phyloP scores from a whole-genome alignment of 129 eudicot genomes.

The Apium graveolens region DNA sequence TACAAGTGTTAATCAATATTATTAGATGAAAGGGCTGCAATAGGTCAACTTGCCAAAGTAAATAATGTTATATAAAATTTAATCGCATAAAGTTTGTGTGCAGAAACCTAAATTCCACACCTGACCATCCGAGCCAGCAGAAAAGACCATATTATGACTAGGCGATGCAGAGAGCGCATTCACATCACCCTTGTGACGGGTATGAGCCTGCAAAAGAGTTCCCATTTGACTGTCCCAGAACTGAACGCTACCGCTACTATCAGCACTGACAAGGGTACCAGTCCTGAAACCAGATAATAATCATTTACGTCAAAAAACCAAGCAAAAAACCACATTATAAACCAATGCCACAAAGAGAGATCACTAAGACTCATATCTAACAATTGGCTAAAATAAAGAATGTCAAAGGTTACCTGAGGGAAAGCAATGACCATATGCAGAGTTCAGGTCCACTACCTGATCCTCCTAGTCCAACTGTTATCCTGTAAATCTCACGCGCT shows the following conservation, averaged over 20 bases:
- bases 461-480: slow-evolving; percentile 90
- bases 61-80: neutral
- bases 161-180: slow-evolving; percentile 75
- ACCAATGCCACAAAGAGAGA: neutral
- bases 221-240: slow-evolving; percentile 87
- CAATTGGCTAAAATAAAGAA: neutral
- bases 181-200: slow-evolving; percentile 81
- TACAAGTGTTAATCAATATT: neutral
- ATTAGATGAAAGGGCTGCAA: neutral
- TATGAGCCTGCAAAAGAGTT: slow-evolving; percentile 74
- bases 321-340: neutral
- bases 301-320: neutral
- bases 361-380: neutral
- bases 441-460: slow-evolving; percentile 61
- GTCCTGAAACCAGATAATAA: slow-evolving; percentile 37
- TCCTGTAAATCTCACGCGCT: slow-evolving; percentile 65
- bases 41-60: neutral
- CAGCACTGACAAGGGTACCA: slow-evolving; percentile 87
- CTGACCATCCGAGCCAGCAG: slow-evolving; percentile 98
- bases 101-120: slow-evolving; percentile 22
- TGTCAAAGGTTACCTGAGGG: slow-evolving; percentile 42
- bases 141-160: slow-evolving; percentile 60
- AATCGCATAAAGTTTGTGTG: neutral
- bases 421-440: slow-evolving; percentile 83
- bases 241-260: slow-evolving; percentile 86